Base-by-base conservation (phyloP, 179 eudicot genomes). In the Corrigiola litoralis region DNA sequence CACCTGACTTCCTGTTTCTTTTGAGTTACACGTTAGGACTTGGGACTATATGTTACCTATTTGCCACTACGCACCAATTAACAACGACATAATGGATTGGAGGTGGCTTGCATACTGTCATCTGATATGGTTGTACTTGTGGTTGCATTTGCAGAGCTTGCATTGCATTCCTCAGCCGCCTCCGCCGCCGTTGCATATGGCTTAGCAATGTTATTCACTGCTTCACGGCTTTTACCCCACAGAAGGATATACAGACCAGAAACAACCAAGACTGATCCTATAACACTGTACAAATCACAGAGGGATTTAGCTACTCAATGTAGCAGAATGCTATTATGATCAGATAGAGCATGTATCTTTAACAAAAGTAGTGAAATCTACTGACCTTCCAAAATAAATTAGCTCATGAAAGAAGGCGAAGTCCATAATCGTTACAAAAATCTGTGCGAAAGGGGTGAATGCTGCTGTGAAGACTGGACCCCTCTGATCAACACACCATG, bases 401-500 rank as follows among this genome's bases (percentile, higher is more conserved):
- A 76, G 84, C 73, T 89, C 94, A 63, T 80, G 89, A 16, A 88
- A 74, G 18, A 86, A 29, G 65, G 68, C 65, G 17, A 89, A 65
- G 45, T 85, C 95, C 46, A 89, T 55, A 6, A 83, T 56, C 51
- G 82, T 78, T 24, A 79, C 85, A 41, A 79, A 84, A 42, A 81
- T 79, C 63, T 87, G 95, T 17, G 83, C 66, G 61, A 81, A 73
- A 23, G 97, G 97, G 74, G 77, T 80, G 75, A 89, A 91, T 47
- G 97, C 91, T 24, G 97, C 79, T 17, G 95, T 85, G 72, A 91
- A 91, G 16, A 91, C 95, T 1, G 97, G 89, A 2, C 96, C 97
- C 59, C 74, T 78, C 70, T 80, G 66, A 49, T 85, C 87, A 33
- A 91, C 96, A 65, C 96, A 86, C 97, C 97, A 91, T 14, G 89